Percentiles rank a stretch among this genome's conserved stretches.
phyloP scores from a whole-genome alignment of 225 moss, liverwort and hornwort genomes.

The Antitrichia curtipendula region DNA sequence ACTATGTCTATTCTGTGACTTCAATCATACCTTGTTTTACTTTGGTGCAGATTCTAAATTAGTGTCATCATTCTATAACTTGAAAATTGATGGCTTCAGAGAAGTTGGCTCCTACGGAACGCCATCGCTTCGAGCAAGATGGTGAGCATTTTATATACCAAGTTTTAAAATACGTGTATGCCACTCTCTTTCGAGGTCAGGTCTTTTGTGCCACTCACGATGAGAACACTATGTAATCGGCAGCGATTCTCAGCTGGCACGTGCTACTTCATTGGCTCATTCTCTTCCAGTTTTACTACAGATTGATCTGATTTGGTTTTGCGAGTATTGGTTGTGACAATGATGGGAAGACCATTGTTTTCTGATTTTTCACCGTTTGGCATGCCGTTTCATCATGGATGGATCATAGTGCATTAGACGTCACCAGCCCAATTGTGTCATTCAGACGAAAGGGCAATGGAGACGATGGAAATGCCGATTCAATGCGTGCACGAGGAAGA shows the following conservation, averaged over 20 bases:
- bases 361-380: not conserved
- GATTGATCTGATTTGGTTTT: not conserved
- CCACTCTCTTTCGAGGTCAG: not conserved
- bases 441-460: not conserved
- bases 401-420: not conserved
- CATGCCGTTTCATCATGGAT: not conserved
- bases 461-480: not conserved
- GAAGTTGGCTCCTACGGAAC: constrained; percentile 60
- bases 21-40: not conserved
- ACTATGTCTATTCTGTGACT: not conserved
- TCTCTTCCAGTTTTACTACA: not conserved
- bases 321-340: not conserved
- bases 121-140: constrained; percentile 55
- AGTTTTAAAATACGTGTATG: not conserved
- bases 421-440: not conserved
- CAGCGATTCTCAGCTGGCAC: not conserved
- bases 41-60: not conserved
- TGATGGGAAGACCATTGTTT: not conserved
- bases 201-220: not conserved
- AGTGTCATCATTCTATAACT: not conserved
- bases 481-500: not conserved
- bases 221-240: not conserved
- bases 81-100: constrained; percentile 40
- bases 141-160: constrained; percentile 16
- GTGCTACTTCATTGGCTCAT: not conserved